These are phyloP conservation scores for Raffaelea deltoideospora DNA, from an alignment of 2,329 filamentous ascomycete species.

Conservation along the genomic window DNA sequence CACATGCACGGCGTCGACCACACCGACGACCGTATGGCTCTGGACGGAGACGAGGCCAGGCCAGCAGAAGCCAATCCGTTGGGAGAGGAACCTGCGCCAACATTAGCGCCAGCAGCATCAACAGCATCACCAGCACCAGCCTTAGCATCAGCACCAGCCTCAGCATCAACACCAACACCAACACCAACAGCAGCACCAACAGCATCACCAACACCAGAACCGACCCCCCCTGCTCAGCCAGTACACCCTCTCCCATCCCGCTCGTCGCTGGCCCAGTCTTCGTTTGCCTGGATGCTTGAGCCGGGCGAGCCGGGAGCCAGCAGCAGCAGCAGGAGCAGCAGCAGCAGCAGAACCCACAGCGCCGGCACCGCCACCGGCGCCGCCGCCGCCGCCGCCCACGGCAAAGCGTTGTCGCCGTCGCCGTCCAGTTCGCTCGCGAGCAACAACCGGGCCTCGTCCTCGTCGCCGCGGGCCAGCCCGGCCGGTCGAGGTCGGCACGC, in stretches of 20 bases:
- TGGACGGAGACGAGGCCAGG: constrained; percentile 11
- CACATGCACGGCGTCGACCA: background rate
- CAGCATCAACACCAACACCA: too few species aligned
- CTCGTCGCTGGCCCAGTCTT: constrained; percentile 56
- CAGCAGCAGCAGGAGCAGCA: constrained; percentile 4
- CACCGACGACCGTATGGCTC: constrained; percentile 13
- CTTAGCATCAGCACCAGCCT: too few species aligned
- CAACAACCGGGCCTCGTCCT: constrained; percentile 6
- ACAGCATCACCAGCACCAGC: too few species aligned
- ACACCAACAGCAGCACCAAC: background rate
- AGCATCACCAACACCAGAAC: constrained; percentile 1
- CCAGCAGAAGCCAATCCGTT: constrained; percentile 1
- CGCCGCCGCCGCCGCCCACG: too few species aligned
- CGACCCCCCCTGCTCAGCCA: constrained; percentile 10
- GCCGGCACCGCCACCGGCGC: background rate
- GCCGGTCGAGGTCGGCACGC: constrained; percentile 39
- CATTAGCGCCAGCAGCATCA: too few species aligned
- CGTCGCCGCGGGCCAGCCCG: constrained; percentile 14
- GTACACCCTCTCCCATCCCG: constrained; percentile 38
- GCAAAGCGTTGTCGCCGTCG: too few species aligned
- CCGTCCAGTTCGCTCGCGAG: too few species aligned
- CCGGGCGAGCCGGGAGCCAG: constrained; percentile 29
- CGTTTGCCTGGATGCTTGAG: constrained; percentile 68
- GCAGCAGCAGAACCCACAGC: background rate
- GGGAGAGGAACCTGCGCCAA: too few species aligned